These are phyloP conservation scores for Scutellaria galericulata DNA, from an alignment of 257 asterid genomes.

Conservation along the genomic window DNA sequence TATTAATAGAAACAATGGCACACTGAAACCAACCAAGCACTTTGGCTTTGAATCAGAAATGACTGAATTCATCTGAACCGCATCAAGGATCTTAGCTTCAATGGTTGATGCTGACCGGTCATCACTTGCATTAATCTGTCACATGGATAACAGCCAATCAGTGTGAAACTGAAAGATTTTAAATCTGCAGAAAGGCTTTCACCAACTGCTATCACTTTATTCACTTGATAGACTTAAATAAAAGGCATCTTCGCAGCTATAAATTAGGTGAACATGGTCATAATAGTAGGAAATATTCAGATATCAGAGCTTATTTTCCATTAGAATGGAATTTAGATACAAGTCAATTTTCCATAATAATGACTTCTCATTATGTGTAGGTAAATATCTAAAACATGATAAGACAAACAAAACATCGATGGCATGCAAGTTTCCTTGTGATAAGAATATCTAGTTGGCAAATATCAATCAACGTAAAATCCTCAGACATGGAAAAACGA, in stretches of 20 bases:
- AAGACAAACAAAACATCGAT: constrained; percentile 9
- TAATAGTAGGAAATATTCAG: constrained; percentile 11
- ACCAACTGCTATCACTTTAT: constrained; percentile 10
- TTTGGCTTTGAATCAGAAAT: constrained; percentile 91
- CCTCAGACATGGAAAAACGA: constrained; percentile 13
- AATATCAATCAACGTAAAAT: constrained; percentile 17
- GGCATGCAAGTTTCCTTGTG: constrained; percentile 6
- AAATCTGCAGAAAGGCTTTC: constrained; percentile 17
- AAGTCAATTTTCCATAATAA: neutral
- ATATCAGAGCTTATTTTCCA: constrained; percentile 27
- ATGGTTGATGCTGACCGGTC: constrained; percentile 83
- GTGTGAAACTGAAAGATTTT: constrained; percentile 18
- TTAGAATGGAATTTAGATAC: constrained; percentile 11
- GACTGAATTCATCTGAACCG: constrained; percentile 92
- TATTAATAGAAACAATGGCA: constrained; percentile 27
- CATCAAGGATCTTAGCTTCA: constrained; percentile 91
- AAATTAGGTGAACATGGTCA: constrained; percentile 7
- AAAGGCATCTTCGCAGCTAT: constrained; percentile 22
- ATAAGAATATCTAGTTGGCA: constrained; percentile 7
- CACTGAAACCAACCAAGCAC: constrained; percentile 80
- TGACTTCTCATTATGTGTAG: constrained; percentile 5
- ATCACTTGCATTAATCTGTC: constrained; percentile 98
- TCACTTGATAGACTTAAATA: neutral
- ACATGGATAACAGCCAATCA: constrained; percentile 40
- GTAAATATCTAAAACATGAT: constrained; percentile 13